A percentile compares a stretch with the other conserved stretches of the same genome.
These are phyloP conservation scores for Cordyceps farinosa DNA, from an alignment of 2,329 filamentous ascomycete genomes.

Conservation along the genomic window DNA sequence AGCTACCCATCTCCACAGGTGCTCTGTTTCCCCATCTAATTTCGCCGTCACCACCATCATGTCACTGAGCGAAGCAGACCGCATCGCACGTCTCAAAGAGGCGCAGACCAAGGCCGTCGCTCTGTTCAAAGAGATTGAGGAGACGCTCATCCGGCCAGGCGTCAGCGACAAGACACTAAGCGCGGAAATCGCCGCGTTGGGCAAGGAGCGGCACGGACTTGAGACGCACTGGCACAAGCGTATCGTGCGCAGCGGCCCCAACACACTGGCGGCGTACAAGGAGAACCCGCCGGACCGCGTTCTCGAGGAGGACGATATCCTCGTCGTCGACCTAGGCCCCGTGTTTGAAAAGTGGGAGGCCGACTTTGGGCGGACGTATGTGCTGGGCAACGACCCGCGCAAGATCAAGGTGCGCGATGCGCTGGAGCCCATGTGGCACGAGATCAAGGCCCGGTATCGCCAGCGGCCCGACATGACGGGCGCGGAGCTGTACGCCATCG, in stretches of 20 bases:
- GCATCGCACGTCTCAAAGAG: constrained; percentile 38
- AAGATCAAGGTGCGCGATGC: constrained; percentile 44
- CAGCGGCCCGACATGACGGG: constrained; percentile 44
- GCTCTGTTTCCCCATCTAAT: neutral
- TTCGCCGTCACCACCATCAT: neutral
- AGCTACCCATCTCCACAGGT: neutral
- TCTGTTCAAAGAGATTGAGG: constrained; percentile 46
- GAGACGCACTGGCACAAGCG: constrained; percentile 52
- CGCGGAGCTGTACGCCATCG: constrained; percentile 43
- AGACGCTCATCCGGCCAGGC: constrained; percentile 43
- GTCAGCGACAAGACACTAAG: constrained; percentile 45
- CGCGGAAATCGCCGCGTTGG: constrained; percentile 42
- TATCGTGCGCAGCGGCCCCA: constrained; percentile 46
- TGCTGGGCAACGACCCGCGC: constrained; percentile 43
- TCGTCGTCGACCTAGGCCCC: constrained; percentile 49
- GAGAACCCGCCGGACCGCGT: constrained; percentile 48
- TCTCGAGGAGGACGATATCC: constrained; percentile 46
- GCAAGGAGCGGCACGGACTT: constrained; percentile 32
- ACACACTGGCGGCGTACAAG: constrained; percentile 45
- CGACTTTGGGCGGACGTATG: constrained; percentile 51
- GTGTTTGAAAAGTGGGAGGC: constrained; percentile 52
- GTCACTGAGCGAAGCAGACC: constrained; percentile 19
- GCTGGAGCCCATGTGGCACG: constrained; percentile 44
- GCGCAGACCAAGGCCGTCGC: constrained; percentile 43
- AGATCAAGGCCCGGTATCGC: constrained; percentile 39